Percentiles rank a stretch among this genome's conserved stretches.
Evolutionary conservation across 352 stramenopile genomes (phyloP).

Genomic region (Pythium dissimile): DNA sequence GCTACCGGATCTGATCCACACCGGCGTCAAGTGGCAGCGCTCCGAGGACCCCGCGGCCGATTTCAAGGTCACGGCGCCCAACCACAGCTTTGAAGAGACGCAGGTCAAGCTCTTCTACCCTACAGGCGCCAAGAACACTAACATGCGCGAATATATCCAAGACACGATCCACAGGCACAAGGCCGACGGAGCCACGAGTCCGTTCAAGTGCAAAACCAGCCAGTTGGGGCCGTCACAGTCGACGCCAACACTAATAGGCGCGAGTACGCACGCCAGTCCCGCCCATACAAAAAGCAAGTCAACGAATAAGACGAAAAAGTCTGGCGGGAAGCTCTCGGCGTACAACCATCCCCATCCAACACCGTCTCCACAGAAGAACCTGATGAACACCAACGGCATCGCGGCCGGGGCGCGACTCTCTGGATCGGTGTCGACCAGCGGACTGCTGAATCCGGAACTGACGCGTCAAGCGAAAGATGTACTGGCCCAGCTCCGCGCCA

Average conservation of each 20-base stretch:
- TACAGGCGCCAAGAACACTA: slow-evolving; percentile 62
- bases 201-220: too few relatives aligned
- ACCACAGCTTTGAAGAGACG: slow-evolving; percentile 31
- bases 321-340: too few relatives aligned
- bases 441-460: slow-evolving; percentile 51
- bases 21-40: slow-evolving; percentile 31
- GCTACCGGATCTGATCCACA: slow-evolving; percentile 58
- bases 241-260: slow-evolving; percentile 2
- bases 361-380: background rate
- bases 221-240: slow-evolving; percentile 21
- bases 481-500: slow-evolving; percentile 51
- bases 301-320: slow-evolving; percentile 6
- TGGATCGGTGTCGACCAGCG: slow-evolving; percentile 20
- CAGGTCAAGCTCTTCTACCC: slow-evolving; percentile 68
- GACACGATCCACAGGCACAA: slow-evolving; percentile 50
- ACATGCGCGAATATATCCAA: slow-evolving; percentile 69
- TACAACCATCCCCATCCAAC: slow-evolving; percentile 10
- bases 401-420: slow-evolving; percentile 5
- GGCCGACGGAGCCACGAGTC: too few relatives aligned
- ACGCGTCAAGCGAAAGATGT: slow-evolving; percentile 54
- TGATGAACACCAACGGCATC: background rate
- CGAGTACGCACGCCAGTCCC: background rate
- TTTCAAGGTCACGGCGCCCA: slow-evolving; percentile 27
- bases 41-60: background rate
- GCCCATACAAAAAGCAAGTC: background rate